Percentiles rank a stretch among this genome's conserved stretches.
Evolutionary conservation across 805 yeast genomes (phyloP).

Genomic region (Pichia eremophila): DNA sequence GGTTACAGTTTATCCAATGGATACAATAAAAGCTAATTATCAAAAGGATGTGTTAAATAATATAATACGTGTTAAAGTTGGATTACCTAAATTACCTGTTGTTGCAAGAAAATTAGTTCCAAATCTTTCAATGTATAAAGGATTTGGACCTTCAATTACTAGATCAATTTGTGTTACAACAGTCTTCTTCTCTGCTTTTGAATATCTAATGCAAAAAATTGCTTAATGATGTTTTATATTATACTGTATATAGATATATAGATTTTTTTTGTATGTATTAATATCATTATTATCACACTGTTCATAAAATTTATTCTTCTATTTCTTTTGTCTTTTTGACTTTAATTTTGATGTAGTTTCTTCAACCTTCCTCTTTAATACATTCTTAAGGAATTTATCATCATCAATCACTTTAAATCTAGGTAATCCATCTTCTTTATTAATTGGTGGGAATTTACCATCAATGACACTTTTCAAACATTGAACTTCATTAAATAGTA

Average conservation of each 20-base stretch:
- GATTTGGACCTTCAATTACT: conserved; percentile 64
- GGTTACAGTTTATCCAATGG: conserved; percentile 70
- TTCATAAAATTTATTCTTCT: neutral
- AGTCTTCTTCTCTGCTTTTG: conserved; percentile 68
- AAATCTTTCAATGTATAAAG: conserved; percentile 54
- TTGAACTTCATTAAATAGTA: conserved; percentile 45
- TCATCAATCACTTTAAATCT: conserved; percentile 43
- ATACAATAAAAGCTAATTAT: conserved; percentile 65
- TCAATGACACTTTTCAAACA: conserved; percentile 35
- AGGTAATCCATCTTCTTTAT: conserved; percentile 13
- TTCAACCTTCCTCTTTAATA: conserved; percentile 40
- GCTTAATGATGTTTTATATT: conserved; percentile 29
- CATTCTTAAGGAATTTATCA: conserved; percentile 47
- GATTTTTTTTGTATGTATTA: neutral
- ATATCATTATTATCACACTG: no score
- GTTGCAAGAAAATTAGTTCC: conserved; percentile 30
- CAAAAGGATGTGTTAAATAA: conserved; percentile 69
- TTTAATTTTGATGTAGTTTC: conserved; percentile 17
- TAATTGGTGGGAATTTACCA: conserved; percentile 14
- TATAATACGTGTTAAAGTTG: conserved; percentile 43
- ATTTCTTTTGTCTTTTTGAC: conserved; percentile 22
- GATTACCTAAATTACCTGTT: conserved; percentile 34
- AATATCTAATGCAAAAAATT: conserved; percentile 51
- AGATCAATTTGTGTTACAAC: conserved; percentile 67
- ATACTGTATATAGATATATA: conserved; percentile 33